Base-by-base conservation (phyloP, 2,329 filamentous ascomycete species). In the Neopestalotiopsis sp. region DNA sequence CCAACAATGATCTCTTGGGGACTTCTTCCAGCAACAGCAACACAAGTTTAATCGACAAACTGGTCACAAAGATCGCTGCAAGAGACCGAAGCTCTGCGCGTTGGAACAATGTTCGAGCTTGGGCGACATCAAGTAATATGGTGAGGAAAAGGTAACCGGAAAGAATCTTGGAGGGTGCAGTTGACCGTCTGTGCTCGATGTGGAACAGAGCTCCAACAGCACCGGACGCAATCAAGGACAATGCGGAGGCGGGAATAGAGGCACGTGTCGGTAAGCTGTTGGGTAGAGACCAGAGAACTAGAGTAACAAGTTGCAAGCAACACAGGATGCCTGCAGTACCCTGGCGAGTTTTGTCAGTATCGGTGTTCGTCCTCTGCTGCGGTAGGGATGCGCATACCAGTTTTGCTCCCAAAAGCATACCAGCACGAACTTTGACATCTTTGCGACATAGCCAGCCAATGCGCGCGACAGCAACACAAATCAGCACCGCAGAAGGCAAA, bases 11-110 rank as follows among this genome's bases (percentile, higher is more conserved):
- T 0, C 66, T 58, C 62, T 82, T 82, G 1, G 77, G 74, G 0
- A 71, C 64, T 45, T 80, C 78, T 34, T 83, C 80, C 1, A 81
- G 60, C 0, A 77, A 56, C 5, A 82, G 69, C 0, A 81, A 69
- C 2, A 72, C 7, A 1, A 70, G 63, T 71, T 81, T 82, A 28
- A 74, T 40, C 0, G 57, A 73, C 5, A 80, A 69, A 0, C 74
- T 72, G 0, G 75, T 69, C 0, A 75, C 75, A 45, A 78, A 78
- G 2, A 81, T 7, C n/a, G 20, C 56, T 17, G 5, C 65, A 12
- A 60, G 52, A 30, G 34, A 20, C 20, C 9, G 6, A 14, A 32
- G n/a, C n/a, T 32, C 13, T 40, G 62, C 49, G 10, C 10, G 56
- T 60, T 59, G 34, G 34, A 38, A 38, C 34, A 67, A 56, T 3